Conservation (phyloP, 2,329 filamentous ascomycete genomes). For the Nemania sp. region DNA sequence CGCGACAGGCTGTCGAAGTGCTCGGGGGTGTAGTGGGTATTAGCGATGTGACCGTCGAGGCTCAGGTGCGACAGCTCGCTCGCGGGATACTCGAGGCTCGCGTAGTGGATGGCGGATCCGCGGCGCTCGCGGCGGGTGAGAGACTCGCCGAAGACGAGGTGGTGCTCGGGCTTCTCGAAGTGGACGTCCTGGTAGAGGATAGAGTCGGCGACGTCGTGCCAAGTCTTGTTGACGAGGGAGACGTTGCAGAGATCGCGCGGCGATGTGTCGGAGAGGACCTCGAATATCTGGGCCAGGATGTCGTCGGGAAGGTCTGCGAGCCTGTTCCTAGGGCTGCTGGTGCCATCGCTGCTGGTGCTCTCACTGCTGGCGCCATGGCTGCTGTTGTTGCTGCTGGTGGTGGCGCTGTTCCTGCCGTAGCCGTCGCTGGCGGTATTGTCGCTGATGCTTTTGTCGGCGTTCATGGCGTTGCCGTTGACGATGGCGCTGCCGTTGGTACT, state of each 20-base stretch:
- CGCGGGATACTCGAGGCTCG: constrained; percentile 51
- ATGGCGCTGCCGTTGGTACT: background rate
- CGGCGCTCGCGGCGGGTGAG: constrained; percentile 51
- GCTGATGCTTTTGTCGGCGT: background rate
- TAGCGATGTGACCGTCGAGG: constrained; percentile 44
- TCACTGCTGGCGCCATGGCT: background rate
- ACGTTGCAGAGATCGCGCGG: constrained; percentile 49
- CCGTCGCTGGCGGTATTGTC: background rate
- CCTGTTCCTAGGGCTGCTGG: constrained; percentile 6
- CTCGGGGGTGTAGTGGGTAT: constrained; percentile 39
- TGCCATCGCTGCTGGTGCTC: background rate
- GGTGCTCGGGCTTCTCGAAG: constrained; percentile 53
- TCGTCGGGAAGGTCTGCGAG: constrained; percentile 45
- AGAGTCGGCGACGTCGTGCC: constrained; percentile 52
- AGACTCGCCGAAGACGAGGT: constrained; percentile 54
- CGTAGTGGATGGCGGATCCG: constrained; percentile 52
- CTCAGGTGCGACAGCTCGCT: constrained; percentile 49
- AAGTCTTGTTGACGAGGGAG: constrained; percentile 48
- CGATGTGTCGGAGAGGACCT: constrained; percentile 39
- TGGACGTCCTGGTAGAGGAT: constrained; percentile 53
- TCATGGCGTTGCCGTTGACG: background rate
- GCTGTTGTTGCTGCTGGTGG: background rate
- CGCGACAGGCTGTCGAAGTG: constrained; percentile 51
- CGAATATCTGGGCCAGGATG: constrained; percentile 48
- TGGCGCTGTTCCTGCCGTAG: background rate